phyloP scores from a whole-genome alignment of 176 grass and related monocot species.

The Aegilops longissima region DNA sequence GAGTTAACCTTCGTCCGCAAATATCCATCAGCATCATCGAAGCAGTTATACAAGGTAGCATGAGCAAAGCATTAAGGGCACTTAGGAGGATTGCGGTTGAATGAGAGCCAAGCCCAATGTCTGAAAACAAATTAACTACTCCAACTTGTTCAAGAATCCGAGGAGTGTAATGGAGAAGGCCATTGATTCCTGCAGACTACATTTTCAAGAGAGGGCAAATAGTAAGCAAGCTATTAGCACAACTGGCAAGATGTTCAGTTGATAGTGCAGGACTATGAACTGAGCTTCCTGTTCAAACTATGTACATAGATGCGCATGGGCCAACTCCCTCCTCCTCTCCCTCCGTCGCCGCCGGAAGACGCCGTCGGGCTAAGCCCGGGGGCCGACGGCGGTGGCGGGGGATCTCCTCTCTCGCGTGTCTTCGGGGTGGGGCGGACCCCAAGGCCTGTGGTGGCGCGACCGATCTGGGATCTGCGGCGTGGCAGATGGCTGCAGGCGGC shows the following conservation, averaged over 20 bases:
- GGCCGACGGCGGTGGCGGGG: too few relatives aligned
- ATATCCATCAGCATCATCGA: too few relatives aligned
- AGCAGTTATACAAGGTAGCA: too few relatives aligned
- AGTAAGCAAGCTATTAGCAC: conserved; percentile 23
- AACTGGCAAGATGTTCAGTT: neutral
- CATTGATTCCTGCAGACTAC: conserved; percentile 87
- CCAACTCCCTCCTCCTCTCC: too few relatives aligned
- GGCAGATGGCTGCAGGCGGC: too few relatives aligned
- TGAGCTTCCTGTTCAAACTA: neutral
- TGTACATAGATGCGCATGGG: neutral
- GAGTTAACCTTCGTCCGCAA: too few relatives aligned
- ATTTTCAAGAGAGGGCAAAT: conserved; percentile 14
- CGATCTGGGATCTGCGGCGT: too few relatives aligned
- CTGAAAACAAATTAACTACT: conserved; percentile 59
- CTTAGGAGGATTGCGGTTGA: conserved; percentile 80
- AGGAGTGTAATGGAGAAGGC: conserved; percentile 76
- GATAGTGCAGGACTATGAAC: neutral
- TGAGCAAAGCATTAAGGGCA: conserved; percentile 56
- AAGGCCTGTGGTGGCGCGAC: too few relatives aligned
- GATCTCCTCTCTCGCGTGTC: too few relatives aligned
- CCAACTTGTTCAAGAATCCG: conserved; percentile 79
- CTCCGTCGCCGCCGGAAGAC: too few relatives aligned
- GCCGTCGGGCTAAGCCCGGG: too few relatives aligned
- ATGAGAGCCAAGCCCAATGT: conserved; percentile 61
- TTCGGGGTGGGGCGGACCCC: too few relatives aligned